Evolutionary conservation across 768 basidiomycete genomes (phyloP), one percentile per base, ranked within the genome.

Genomic region (Antrodiella citrinella): DNA sequence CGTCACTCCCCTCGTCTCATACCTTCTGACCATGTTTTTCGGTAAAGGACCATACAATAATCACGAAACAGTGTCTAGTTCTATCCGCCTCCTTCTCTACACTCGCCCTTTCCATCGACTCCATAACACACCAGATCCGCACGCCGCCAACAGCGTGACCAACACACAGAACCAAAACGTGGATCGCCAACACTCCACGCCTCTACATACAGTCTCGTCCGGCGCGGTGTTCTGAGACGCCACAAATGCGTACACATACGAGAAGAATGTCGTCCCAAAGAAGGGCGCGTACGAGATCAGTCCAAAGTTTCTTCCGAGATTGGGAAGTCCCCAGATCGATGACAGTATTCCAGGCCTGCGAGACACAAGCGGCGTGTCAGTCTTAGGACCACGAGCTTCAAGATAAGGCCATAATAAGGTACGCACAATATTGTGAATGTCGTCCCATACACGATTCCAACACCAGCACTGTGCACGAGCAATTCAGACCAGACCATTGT

Each of bases 271-370:
- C 0, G 86, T 88, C 4, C 86, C 88, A 21, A 80, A 63, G 63
- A 90, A 85, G 3, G 86, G 82, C 0, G 87, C 81, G 56, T 86
- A 88, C 44, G 83, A 79, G 50, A 88, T 59, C 30, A 87, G 64
- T 21, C 87, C 86, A 52, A 80, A 91, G 63, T 91, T 91, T 50
- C 89, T 78, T 7, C 81, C 89, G 3, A 82, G 68, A 53, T 86
- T 75, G n/a, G 71, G 59, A 22, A 74, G 62, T 11, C 89, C 89
- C 85, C 86, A 91, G 20, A 85, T 71, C 1, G 82, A 72, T 2
- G 82, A 78, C 3, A 88, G 66, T 23, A 91, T 73, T 48, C 84
- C 80, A 2, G 89, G 87, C 11, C 84, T 86, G 55, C 5, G 15
- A 24, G 12, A 15, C 7, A 13, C 2, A 4, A 23, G 40, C 12